Evolutionary conservation across 2,329 filamentous ascomycete genomes (phyloP), one percentile per base, ranked within the genome.

Genomic region (Fusarium compactum): DNA sequence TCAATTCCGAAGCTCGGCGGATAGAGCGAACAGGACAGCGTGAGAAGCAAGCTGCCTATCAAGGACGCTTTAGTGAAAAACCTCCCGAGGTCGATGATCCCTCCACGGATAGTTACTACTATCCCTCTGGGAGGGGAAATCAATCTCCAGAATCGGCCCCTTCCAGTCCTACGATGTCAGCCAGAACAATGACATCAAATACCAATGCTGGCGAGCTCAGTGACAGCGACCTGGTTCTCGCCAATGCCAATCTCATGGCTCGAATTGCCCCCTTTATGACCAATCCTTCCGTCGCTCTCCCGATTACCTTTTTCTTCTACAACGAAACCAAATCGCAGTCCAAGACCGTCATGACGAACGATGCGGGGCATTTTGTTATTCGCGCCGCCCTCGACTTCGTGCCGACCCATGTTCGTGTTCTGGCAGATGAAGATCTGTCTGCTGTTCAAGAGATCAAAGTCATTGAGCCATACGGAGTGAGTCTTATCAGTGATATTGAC

Each of bases 401-500:
- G 3, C 97, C 96, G 0, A 98, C 94, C 0, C 91, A 97, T 78
- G 90, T 98, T 25, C 88, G 94, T 45, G 92, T 99, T 2, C 82
- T 99, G 20, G 95, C 94, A 8, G 95, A 92, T 15, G 94, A 98
- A 76, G 87, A 91, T 62, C 84, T 99, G 6, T 97, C 95, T 18
- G 91, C 90, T 0, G 93, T 91, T 3, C 92, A 96, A 69, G 87
- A 92, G 58, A 86, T 99, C 46, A 85, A 89, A 43, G 84, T 98
- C 53, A 94, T 92, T 6, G 91, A 95, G 62, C 88, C 92, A 0
- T 85, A 84, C 24, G 96, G 96, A 43, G 88, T 99, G 67, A 98
- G 95, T 79, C 77, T 99, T 62, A 98, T 99, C 78, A 98, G 94
- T 78, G 96, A 99, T 78, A 96, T 99, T 69, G 96, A 99, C 76